Evolutionary conservation across 768 basidiomycete genomes (phyloP), one percentile per base, ranked within the genome.

Genomic region (Mycena vulgaris): DNA sequence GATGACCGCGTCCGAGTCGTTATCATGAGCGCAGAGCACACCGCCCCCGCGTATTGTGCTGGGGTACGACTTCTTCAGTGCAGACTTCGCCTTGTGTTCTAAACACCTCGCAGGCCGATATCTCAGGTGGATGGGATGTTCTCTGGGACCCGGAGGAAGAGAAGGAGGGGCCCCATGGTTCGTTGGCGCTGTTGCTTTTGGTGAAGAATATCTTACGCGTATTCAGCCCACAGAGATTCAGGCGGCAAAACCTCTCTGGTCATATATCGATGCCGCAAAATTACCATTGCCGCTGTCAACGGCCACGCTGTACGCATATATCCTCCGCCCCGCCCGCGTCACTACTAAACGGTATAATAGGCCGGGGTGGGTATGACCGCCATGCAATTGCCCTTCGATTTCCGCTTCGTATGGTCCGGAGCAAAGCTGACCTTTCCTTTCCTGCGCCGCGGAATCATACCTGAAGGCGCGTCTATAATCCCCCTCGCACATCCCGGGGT

Each of bases 1-100:
- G 89, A 89, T 65, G 88, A 89, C 71, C 83, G 85, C 42, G 85
- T 89, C 25, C 83, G 85, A 40, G 88, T 80, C 0, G 83, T 89
- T 21, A 81, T 89, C 23, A 71, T 89, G 40, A 89, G 88, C 3
- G 85, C 89, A 0, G 88, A 89, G 53, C 84, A 79, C 56, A 83
- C 80, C 10, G 86, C 88, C 2, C 81, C 86, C 23, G 88, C 88
- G 0, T 90, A 81, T 70, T 89, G 89, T 72, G 84, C 89, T 25
- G 89, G 89, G 1, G 89, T 89, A 78, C 25, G 85, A 68, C 42
- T 31, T 25, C 30, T n/a, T 28, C 9, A 17, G 6, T 13, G 63
- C 30, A 17, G n/a, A n/a, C n/a, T 45, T 39, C 17, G 42, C 27
- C 33, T 16, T 48, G 47, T 19, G 13, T 7, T 40, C 57, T 37